Percentiles rank a stretch among this genome's conserved stretches.
phyloP scores from a whole-genome alignment of 768 basidiomycete genomes.

The Fomitopsis pulvina region DNA sequence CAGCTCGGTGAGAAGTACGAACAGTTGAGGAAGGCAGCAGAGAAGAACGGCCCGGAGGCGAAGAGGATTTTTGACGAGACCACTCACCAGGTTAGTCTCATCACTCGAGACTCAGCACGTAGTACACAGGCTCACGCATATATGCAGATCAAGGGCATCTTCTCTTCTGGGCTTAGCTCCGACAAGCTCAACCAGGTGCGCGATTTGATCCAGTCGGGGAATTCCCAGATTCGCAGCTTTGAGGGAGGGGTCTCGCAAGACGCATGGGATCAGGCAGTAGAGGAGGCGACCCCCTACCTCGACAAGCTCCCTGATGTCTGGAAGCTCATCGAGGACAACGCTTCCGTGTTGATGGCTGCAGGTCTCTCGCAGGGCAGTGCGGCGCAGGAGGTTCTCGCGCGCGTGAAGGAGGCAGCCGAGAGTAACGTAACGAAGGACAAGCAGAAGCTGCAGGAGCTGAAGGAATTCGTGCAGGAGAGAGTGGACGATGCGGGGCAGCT shows the following conservation, averaged over 20 bases:
- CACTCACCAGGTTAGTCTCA: slow-evolving; percentile 8
- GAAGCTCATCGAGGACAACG: slow-evolving; percentile 22
- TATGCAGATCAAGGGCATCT: slow-evolving; percentile 20
- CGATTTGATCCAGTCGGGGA: slow-evolving; percentile 22
- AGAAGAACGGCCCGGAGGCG: slow-evolving; percentile 24
- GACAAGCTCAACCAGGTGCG: slow-evolving; percentile 19
- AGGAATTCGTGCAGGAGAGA: slow-evolving; percentile 22
- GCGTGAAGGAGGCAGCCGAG: slow-evolving; percentile 20
- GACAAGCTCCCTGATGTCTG: slow-evolving; percentile 24
- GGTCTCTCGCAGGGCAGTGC: slow-evolving; percentile 11
- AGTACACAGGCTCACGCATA: background rate
- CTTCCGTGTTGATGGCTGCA: slow-evolving; percentile 18
- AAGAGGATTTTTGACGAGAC: slow-evolving; percentile 26
- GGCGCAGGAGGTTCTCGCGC: slow-evolving; percentile 19
- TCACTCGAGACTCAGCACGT: background rate
- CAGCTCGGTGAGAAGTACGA: slow-evolving; percentile 25
- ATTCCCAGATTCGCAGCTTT: slow-evolving; percentile 20
- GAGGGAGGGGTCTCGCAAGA: slow-evolving; percentile 18
- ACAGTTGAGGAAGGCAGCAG: slow-evolving; percentile 21
- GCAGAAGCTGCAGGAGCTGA: slow-evolving; percentile 23
- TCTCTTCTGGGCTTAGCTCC: slow-evolving; percentile 21
- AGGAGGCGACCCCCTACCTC: slow-evolving; percentile 20
- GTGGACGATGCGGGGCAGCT: slow-evolving; percentile 18
- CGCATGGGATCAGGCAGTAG: slow-evolving; percentile 20
- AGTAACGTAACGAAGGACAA: slow-evolving; percentile 17